Evolutionary conservation across 495 filamentous ascomycete genomes (phyloP).

Genomic region (Trichoderma virens): DNA sequence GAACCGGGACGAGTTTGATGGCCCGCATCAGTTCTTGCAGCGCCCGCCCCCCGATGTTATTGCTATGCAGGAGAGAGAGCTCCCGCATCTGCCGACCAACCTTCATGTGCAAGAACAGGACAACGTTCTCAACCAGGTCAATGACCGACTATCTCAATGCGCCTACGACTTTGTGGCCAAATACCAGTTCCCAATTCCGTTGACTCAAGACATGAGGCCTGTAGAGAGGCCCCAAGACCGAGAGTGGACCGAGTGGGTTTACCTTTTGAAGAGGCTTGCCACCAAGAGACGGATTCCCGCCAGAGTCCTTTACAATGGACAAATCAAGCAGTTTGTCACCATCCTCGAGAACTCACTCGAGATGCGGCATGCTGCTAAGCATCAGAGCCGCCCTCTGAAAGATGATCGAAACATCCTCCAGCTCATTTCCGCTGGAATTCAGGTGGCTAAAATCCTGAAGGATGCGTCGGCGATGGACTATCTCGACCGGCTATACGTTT

Average conservation of each 20-base stretch:
- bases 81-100: slow-evolving; percentile 75
- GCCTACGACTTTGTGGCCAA: slow-evolving; percentile 85
- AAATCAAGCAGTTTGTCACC: slow-evolving; percentile 83
- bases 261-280: slow-evolving; percentile 75
- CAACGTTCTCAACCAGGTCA: slow-evolving; percentile 66
- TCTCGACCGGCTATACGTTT: slow-evolving; percentile 60
- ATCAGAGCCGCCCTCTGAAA: slow-evolving; percentile 75
- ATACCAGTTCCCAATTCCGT: slow-evolving; percentile 80
- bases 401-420: slow-evolving; percentile 86
- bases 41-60: slow-evolving; percentile 56
- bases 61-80: slow-evolving; percentile 65
- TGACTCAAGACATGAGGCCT: slow-evolving; percentile 70
- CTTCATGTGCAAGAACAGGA: slow-evolving; percentile 79
- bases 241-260: slow-evolving; percentile 91
- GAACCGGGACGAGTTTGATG: slow-evolving; percentile 86
- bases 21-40: slow-evolving; percentile 71
- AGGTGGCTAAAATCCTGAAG: slow-evolving; percentile 79
- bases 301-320: slow-evolving; percentile 74
- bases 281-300: slow-evolving; percentile 80
- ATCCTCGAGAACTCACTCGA: slow-evolving; percentile 76
- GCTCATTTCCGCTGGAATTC: slow-evolving; percentile 74
- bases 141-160: slow-evolving; percentile 75
- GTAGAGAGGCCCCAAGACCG: slow-evolving; percentile 72
- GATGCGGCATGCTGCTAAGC: slow-evolving; percentile 72
- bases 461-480: slow-evolving; percentile 75